These are phyloP conservation scores for Actinidia arguta DNA, from an alignment of 179 eudicot species.

Conservation along the genomic window DNA sequence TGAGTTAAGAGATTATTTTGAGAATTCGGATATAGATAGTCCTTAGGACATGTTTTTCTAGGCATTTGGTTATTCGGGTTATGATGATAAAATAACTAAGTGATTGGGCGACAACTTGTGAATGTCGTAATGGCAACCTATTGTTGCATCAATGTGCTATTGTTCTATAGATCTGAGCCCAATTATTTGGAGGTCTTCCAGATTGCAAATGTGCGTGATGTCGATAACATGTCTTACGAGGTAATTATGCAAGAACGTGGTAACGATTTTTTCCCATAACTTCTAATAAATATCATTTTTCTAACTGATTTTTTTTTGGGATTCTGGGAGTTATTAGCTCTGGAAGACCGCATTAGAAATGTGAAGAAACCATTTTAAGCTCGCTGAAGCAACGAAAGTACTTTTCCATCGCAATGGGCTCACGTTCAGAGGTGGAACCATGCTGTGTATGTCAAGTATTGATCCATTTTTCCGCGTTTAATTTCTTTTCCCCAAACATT, in stretches of 20 bases:
- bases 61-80: too few species aligned
- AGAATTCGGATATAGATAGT: too few species aligned
- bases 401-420: slow-evolving; percentile 35
- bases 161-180: too few species aligned
- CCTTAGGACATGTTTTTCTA: too few species aligned
- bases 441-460: slow-evolving; percentile 92
- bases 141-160: too few species aligned
- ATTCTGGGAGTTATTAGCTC: slow-evolving; percentile 81
- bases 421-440: slow-evolving; percentile 63
- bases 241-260: slow-evolving; percentile 29
- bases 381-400: slow-evolving; percentile 63
- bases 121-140: too few species aligned
- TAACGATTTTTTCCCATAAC: neutral
- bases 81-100: too few species aligned
- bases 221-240: slow-evolving; percentile 99
- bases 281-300: neutral
- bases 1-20: too few species aligned
- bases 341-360: slow-evolving; percentile 90
- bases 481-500: neutral
- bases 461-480: neutral
- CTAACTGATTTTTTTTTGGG: neutral
- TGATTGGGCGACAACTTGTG: too few species aligned
- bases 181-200: too few species aligned
- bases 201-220: too few species aligned
- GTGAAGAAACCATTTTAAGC: slow-evolving; percentile 60